phyloP scores from a whole-genome alignment of 805 yeast genomes.

The Pichia cabralensis region DNA sequence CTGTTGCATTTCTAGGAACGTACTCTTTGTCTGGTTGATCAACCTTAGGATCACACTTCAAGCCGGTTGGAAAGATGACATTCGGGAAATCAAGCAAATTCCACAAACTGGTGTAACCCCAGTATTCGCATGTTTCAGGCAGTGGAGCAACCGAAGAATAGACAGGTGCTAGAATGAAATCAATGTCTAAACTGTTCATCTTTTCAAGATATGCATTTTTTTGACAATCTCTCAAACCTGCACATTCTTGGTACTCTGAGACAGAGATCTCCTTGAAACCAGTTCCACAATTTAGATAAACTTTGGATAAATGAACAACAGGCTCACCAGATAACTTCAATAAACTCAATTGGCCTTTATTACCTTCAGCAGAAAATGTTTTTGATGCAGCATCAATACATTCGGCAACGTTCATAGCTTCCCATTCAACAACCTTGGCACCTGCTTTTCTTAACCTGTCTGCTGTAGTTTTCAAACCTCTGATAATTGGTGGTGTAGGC shows the following conservation, averaged over 20 bases:
- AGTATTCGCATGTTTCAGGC: conserved; percentile 48
- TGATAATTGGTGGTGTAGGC: conserved; percentile 39
- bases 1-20: conserved; percentile 31
- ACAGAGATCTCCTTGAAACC: conserved; percentile 38
- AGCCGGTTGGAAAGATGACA: conserved; percentile 46
- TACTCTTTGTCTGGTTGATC: conserved; percentile 32
- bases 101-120: conserved; percentile 66
- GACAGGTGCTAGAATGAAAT: conserved; percentile 52
- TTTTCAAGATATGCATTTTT: conserved; percentile 40
- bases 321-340: conserved; percentile 61
- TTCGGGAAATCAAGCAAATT: conserved; percentile 61
- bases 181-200: conserved; percentile 42
- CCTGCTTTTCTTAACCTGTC: conserved; percentile 46
- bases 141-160: conserved; percentile 59
- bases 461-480: conserved; percentile 37
- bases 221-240: conserved; percentile 39
- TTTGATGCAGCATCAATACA: conserved; percentile 44
- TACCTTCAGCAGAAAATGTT: conserved; percentile 55
- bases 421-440: conserved; percentile 41
- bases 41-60: conserved; percentile 39
- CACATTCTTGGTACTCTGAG: conserved; percentile 38
- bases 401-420: conserved; percentile 39
- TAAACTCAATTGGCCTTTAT: conserved; percentile 35
- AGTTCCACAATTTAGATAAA: conserved; percentile 42
- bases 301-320: conserved; percentile 41